Base-by-base conservation (phyloP, 768 basidiomycete genomes). In the Mycena rebaudengoi region DNA sequence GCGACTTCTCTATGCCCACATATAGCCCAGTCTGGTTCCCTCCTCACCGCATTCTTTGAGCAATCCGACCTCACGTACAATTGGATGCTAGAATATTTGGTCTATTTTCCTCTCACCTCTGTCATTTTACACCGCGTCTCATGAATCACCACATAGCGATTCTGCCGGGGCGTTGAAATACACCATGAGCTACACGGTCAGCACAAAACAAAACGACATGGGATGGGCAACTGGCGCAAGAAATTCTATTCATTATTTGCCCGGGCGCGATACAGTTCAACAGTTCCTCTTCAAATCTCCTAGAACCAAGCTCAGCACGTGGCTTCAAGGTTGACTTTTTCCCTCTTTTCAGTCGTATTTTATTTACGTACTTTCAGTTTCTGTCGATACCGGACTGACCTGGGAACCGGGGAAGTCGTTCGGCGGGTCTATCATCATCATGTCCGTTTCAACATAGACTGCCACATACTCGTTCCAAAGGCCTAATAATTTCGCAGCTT, bases 381-480 rank as follows among this genome's bases (percentile, higher is more conserved):
- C 51, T 7, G 12, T 57, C 26, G 63, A 57, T 8, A 8, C 46
- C 7, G 28, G 35, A n/a, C n/a, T n/a, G 20, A 53, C 37, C 41
- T 65, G 63, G 63, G 50, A 58, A 16, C 40, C 63, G 8, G 25
- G 25, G 14, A 16, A 33, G 2, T 29, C 29, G 32, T 40, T 53
- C 32, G 63, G 63, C 44, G 63, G 63, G 29, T 46, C 51, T 4
- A 49, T 65, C n/a, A 14, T 16, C 7, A 30, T 65, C 14, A 60
- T 45, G 63, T 65, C 29, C 16, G 63, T 37, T 12, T 37, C 21
- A 44, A 10, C 16, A 1, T 18, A 7, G 8, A 35, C 21, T 20
- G 12, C 26, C 25, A 2, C 3, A 18, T 13, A 25, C 5, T 18
- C 28, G 10, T 18, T 18, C n/a, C n/a, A n/a, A 5, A 30, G 7